These are phyloP conservation scores for Perilla frutescens DNA, from an alignment of 257 asterid genomes.

Conservation along the genomic window DNA sequence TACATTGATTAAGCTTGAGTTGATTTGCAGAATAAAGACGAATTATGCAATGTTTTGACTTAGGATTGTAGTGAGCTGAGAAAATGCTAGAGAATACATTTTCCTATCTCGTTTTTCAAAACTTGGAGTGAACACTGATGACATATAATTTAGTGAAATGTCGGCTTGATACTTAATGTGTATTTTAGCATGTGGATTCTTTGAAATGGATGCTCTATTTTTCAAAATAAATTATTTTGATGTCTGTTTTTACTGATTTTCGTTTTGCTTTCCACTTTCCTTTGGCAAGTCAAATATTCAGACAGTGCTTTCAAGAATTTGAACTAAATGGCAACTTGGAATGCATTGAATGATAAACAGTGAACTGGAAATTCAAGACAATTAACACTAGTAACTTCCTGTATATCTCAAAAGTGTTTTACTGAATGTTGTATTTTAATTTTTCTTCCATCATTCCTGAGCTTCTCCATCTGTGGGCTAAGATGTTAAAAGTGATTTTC, in stretches of 20 bases:
- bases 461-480: not conserved
- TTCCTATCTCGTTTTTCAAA: conserved; percentile 12
- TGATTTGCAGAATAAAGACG: conserved; percentile 11
- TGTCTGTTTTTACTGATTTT: not conserved
- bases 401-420: not conserved
- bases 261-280: not conserved
- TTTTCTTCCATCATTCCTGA: not conserved
- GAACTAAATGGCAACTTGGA: not conserved
- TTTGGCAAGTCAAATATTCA: not conserved
- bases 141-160: not conserved
- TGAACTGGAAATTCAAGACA: not conserved
- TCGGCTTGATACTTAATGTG: not conserved
- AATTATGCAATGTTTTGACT: not conserved
- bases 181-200: not conserved
- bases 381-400: not conserved
- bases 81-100: conserved; percentile 11
- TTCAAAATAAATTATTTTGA: not conserved
- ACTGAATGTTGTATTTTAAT: not conserved
- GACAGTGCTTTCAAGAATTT: not conserved
- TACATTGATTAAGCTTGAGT: not conserved
- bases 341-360: conserved; percentile 9
- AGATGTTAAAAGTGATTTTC: not conserved
- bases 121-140: not conserved
- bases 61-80: conserved; percentile 5
- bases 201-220: not conserved